Percentiles rank a stretch among this genome's conserved stretches.
Conservation (phyloP, 352 stramenopile genomes). For the Poterioochromonas sp. region DNA sequence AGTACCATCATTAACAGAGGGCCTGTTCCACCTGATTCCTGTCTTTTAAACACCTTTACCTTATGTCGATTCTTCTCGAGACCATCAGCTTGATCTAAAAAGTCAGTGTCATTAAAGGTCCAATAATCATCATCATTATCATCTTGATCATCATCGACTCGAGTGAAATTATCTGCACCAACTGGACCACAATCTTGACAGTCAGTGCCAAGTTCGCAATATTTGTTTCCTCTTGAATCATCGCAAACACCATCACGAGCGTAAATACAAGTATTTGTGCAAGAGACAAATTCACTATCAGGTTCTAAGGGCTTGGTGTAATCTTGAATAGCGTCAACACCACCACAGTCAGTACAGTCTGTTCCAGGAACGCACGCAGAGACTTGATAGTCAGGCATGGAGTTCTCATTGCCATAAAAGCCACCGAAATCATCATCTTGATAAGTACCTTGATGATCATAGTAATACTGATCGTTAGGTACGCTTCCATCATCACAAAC, state of each 20-base stretch:
- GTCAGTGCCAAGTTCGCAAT: slow-evolving; percentile 29
- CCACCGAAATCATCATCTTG: slow-evolving; percentile 27
- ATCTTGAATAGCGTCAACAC: slow-evolving; percentile 24
- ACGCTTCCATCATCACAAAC: slow-evolving; percentile 37
- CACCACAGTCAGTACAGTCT: slow-evolving; percentile 39
- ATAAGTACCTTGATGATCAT: slow-evolving; percentile 28
- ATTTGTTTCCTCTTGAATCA: slow-evolving; percentile 35
- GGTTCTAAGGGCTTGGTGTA: not conserved
- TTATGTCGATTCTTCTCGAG: slow-evolving; percentile 11
- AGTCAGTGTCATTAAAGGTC: slow-evolving; percentile 29
- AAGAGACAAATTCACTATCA: slow-evolving; percentile 8
- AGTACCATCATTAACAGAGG: slow-evolving; percentile 10
- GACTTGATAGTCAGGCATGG: slow-evolving; percentile 9
- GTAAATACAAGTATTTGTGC: slow-evolving; percentile 40
- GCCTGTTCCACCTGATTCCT: not conserved
- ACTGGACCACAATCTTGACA: slow-evolving; percentile 33
- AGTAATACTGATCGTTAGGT: slow-evolving; percentile 35
- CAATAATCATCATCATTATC: slow-evolving; percentile 35
- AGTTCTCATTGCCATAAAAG: slow-evolving; percentile 33
- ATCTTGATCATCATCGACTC: slow-evolving; percentile 8
- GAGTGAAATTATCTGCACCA: slow-evolving; percentile 27
- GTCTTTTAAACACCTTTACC: not conserved
- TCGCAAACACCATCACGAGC: slow-evolving; percentile 37
- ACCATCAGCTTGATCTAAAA: slow-evolving; percentile 14
- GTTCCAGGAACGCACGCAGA: slow-evolving; percentile 34